Conservation (phyloP, 257 asterid species). For the Nicotiana otophora region DNA sequence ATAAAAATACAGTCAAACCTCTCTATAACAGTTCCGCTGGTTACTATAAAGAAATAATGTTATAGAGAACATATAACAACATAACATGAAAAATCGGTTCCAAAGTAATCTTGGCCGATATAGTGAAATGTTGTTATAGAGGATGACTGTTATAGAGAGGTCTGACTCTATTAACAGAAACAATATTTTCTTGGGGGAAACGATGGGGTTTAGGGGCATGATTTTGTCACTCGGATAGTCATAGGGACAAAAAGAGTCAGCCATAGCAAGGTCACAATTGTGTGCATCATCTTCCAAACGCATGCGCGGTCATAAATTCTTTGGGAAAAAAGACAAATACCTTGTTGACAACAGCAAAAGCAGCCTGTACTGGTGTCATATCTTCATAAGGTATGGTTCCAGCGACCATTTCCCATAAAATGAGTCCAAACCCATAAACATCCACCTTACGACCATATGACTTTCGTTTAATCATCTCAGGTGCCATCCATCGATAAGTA, state of each 20-base stretch:
- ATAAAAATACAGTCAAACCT: neutral
- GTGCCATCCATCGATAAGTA: constrained; percentile 49
- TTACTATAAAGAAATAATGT: too few species aligned
- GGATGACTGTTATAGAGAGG: too few species aligned
- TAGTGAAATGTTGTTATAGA: too few species aligned
- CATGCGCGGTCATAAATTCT: neutral
- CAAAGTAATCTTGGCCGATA: too few species aligned
- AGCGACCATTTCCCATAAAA: constrained; percentile 38
- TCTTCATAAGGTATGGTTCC: constrained; percentile 37
- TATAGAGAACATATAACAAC: too few species aligned
- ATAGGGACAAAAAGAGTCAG: neutral
- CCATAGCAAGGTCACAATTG: neutral
- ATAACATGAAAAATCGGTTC: too few species aligned
- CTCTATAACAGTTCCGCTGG: too few species aligned
- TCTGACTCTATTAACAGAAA: neutral
- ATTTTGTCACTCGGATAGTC: neutral
- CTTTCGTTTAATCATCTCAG: constrained; percentile 42
- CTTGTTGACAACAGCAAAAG: constrained; percentile 40
- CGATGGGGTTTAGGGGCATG: neutral
- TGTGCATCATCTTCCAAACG: neutral
- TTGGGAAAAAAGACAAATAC: constrained; percentile 6
- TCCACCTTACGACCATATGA: constrained; percentile 36
- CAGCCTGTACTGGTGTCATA: constrained; percentile 39
- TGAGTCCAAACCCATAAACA: constrained; percentile 41
- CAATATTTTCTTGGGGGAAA: neutral